These are phyloP conservation scores for Penicillium sp. DNA, from an alignment of 2,329 filamentous ascomycete species.

Conservation along the genomic window DNA sequence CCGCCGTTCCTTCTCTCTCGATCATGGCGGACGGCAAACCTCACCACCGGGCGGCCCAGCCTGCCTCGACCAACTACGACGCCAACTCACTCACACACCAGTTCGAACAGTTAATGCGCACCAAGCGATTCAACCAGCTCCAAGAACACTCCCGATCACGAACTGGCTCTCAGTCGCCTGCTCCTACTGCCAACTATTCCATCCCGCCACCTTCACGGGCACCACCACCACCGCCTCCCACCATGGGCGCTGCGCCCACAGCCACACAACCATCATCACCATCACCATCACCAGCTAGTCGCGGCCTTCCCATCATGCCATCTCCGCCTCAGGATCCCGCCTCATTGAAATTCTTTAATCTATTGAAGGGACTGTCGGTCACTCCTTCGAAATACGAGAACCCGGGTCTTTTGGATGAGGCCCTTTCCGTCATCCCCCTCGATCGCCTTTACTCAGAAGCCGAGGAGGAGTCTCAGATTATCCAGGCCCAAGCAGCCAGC, in stretches of 20 bases:
- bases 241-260: constrained; percentile 40
- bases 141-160: constrained; percentile 65
- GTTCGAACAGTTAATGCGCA: constrained; percentile 85
- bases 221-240: constrained; percentile 41
- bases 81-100: constrained; percentile 78
- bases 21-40: constrained; percentile 46
- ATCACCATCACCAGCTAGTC: constrained; percentile 38
- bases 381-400: constrained; percentile 97
- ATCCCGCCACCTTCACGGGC: constrained; percentile 41
- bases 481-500: constrained; percentile 85
- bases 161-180: constrained; percentile 62
- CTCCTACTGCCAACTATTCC: constrained; percentile 37
- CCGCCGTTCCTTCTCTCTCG: constrained; percentile 32
- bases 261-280: constrained; percentile 31
- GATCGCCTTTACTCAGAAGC: constrained; percentile 92
- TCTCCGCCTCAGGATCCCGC: constrained; percentile 73
- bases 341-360: constrained; percentile 77
- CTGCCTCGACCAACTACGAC: constrained; percentile 61
- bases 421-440: constrained; percentile 80
- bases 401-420: constrained; percentile 90
- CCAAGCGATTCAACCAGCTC: constrained; percentile 84
- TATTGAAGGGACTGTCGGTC: constrained; percentile 81
- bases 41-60: constrained; percentile 31
- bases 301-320: constrained; percentile 71
- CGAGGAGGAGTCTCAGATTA: constrained; percentile 87